Base-by-base conservation (phyloP, 2,329 filamentous ascomycete species). In the Monosporascus sp. region DNA sequence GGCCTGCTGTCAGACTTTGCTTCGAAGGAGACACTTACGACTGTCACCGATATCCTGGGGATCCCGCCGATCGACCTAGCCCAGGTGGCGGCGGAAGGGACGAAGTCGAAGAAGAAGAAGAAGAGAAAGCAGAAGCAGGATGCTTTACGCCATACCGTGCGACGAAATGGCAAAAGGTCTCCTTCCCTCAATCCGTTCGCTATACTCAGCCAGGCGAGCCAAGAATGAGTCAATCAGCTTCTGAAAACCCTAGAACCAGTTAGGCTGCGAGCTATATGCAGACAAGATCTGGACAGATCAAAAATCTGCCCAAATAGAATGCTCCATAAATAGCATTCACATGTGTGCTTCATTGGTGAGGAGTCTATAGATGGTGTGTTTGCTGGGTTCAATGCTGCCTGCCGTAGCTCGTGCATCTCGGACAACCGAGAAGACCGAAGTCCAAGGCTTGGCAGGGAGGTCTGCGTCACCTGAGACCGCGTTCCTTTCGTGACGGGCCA, bases 161-260 rank as follows among this genome's bases (percentile, higher is more conserved):
- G 53, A 46, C 52, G 36, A 36, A 36, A 49, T 22, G 16, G 38
- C 16, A 58, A 55, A 38, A 53, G 37, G 11, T 56, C 58, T 2
- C 38, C 38, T 45, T 60, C 63, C 41, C n/a, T 58, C 14, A 66
- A 66, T 37, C 60, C 57, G 3, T 66, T 57, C 22, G 58, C 58
- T 2, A 22, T 64, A 47, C 56, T 66, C 26, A 63, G 58, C 14
- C 49, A 60, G 46, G 49, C 37, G 7, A 52, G 48, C 48, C 41
- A 55, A 24, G 24, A 46, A 20, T 27, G 24, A 46, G 24, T 31
- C 43, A 46, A 17, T 24, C 43, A 14, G 43, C 11, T 14, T 27
- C 31, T 11, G 31, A 34, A 34, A 34, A 34, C 31, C 11, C 5
- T 34, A 34, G 31, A 34, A 34, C 9, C 31, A 34, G 31, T 34